Evolutionary conservation across 2,329 filamentous ascomycete genomes (phyloP), one percentile per base, ranked within the genome.

Genomic region (Peltaster fructicola): DNA sequence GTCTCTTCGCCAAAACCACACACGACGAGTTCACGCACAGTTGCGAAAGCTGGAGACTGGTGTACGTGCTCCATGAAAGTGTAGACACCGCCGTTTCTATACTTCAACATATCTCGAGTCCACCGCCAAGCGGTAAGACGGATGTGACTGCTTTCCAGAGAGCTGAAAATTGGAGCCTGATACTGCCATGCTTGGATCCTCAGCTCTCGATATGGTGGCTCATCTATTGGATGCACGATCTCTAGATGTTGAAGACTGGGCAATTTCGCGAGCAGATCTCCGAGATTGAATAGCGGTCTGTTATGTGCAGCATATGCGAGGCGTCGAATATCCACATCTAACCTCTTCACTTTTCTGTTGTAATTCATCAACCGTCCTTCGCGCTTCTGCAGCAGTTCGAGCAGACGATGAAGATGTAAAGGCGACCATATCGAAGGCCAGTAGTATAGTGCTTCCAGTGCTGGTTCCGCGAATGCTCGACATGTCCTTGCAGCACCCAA

Each of bases 211-310:
- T 72, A 80, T 0, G 75, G 75, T 2, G 73, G 61, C 33, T 66
- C 53, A 40, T 90, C 78, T 23, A 65, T 57, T 7, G 63, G 63
- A 36, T 84, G 76, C 33, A 72, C 73, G 9, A 92, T 61, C 29
- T 81, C 68, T 15, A 93, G 51, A 23, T 73, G 63, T 25, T 63
- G 63, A 9, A 92, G 57, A 23, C 68, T 69, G 1, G 73, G 72
- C 5, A 81, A 61, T 22, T 65, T 59, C 19, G 59, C 56, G 11
- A 90, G 54, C 24, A 91, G 49, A 14, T 56, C 51, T 18, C 54
- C 45, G 11, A 78, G 43, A 30, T 71, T 61, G 28, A 72, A 54
- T 12, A 65, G 60, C 7, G 61, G 63, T 20, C 57, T 53, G 3
- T 59, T 54, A 8, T 56, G 58, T 41, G 62, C 62, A 25, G 58